Evolutionary conservation across 257 asterid species (phyloP).

Genomic region (Leonotis leonurus): DNA sequence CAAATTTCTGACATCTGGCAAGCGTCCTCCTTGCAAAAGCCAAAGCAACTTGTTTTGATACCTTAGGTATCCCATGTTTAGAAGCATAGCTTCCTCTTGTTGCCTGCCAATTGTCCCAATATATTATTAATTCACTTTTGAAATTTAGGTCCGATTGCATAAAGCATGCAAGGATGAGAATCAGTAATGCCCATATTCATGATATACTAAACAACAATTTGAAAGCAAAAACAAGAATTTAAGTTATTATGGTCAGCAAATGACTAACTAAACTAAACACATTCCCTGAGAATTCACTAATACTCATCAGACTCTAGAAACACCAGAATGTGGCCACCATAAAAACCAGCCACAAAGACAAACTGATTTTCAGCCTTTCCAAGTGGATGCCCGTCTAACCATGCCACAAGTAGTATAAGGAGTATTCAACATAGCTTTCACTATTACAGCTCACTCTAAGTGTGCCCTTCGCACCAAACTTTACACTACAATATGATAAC

Average conservation of each 20-base stretch:
- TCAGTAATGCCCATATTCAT: background rate
- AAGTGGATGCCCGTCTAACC: no score
- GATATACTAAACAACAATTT: background rate
- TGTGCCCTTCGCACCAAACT: no score
- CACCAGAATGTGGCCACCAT: no score
- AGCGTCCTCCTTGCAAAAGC: constrained; percentile 77
- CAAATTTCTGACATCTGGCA: constrained; percentile 61
- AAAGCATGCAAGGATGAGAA: background rate
- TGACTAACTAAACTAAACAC: background rate
- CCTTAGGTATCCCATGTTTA: constrained; percentile 76
- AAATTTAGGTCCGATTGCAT: constrained; percentile 10
- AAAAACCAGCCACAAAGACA: no score
- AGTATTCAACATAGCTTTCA: no score
- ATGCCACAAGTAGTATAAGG: no score
- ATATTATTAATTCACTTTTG: background rate
- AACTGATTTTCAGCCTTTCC: no score
- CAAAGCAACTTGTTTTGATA: constrained; percentile 74
- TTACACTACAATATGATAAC: background rate
- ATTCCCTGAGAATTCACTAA: background rate
- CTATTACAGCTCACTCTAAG: no score
- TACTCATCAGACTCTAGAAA: no score
- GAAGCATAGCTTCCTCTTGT: constrained; percentile 78
- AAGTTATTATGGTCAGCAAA: background rate
- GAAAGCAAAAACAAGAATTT: background rate
- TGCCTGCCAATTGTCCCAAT: constrained; percentile 55